Conservation (phyloP, 805 yeast genomes). For the Starmerella davenportii region DNA sequence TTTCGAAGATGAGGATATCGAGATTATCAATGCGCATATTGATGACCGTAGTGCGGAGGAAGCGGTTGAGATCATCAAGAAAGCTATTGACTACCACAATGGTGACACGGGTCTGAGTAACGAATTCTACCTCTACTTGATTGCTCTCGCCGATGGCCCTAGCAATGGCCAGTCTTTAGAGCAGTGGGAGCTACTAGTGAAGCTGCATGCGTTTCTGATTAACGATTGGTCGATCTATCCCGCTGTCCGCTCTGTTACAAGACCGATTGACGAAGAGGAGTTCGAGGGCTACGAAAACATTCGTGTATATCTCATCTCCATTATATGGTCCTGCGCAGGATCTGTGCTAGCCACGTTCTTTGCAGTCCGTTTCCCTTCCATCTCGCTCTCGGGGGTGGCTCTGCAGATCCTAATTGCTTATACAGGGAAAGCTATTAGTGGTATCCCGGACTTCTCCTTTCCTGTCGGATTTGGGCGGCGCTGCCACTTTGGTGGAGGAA, state of each 20-base stretch:
- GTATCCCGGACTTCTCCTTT: slow-evolving; percentile 10
- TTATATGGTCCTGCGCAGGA: slow-evolving; percentile 37
- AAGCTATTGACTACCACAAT: slow-evolving; percentile 27
- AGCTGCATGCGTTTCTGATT: slow-evolving; percentile 29
- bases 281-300: slow-evolving; percentile 28
- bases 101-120: slow-evolving; percentile 33
- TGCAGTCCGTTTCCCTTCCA: slow-evolving; percentile 38
- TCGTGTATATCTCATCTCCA: slow-evolving; percentile 34
- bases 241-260: slow-evolving; percentile 40
- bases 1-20: slow-evolving; percentile 8
- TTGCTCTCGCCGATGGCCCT: slow-evolving; percentile 14
- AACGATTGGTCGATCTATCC: slow-evolving; percentile 38
- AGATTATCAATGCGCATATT: slow-evolving; percentile 7
- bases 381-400: slow-evolving; percentile 33
- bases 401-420: slow-evolving; percentile 46
- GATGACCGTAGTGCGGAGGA: slow-evolving; percentile 23
- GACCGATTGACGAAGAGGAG: slow-evolving; percentile 31
- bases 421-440: slow-evolving; percentile 30
- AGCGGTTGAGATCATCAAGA: slow-evolving; percentile 26
- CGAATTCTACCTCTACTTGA: slow-evolving; percentile 24
- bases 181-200: slow-evolving; percentile 13
- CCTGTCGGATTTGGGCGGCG: slow-evolving; percentile 9
- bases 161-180: slow-evolving; percentile 9
- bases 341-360: slow-evolving; percentile 42
- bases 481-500: slow-evolving; percentile 37